Percentiles rank a stretch among this genome's conserved stretches.
phyloP scores from a whole-genome alignment of 371 early-diverging fungal genomes.

The Amoeboaphelidium occidentale region DNA sequence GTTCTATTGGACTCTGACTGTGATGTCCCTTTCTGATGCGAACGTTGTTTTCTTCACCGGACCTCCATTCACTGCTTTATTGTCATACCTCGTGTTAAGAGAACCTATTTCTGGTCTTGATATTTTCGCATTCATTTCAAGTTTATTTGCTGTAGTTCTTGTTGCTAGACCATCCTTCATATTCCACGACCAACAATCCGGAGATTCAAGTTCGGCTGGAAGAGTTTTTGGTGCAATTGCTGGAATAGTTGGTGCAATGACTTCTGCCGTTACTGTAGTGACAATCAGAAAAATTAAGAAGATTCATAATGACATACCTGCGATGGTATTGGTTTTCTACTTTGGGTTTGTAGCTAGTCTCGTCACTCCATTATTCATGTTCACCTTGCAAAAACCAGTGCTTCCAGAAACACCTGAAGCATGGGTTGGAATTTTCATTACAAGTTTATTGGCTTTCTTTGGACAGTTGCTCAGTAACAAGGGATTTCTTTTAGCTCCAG shows the following conservation, averaged over 20 bases:
- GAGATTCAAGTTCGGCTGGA: neutral
- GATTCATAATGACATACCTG: slow-evolving; percentile 19
- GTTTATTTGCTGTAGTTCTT: slow-evolving; percentile 33
- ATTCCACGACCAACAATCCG: slow-evolving; percentile 11
- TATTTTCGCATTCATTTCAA: slow-evolving; percentile 19
- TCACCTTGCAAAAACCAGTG: slow-evolving; percentile 10
- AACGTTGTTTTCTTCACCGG: slow-evolving; percentile 43
- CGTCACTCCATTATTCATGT: slow-evolving; percentile 9
- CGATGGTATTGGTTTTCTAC: slow-evolving; percentile 45
- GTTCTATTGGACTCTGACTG: slow-evolving; percentile 41
- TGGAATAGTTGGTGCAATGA: slow-evolving; percentile 30
- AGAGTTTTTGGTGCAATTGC: slow-evolving; percentile 8
- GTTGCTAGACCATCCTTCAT: slow-evolving; percentile 35
- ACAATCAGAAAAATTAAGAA: slow-evolving; percentile 41
- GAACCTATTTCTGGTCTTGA: slow-evolving; percentile 39
- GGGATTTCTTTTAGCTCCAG: slow-evolving; percentile 44
- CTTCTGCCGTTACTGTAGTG: slow-evolving; percentile 36
- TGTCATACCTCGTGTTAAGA: slow-evolving; percentile 29
- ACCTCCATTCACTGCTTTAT: slow-evolving; percentile 42
- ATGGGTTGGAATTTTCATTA: slow-evolving; percentile 9
- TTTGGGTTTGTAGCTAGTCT: slow-evolving; percentile 21
- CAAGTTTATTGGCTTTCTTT: slow-evolving; percentile 23
- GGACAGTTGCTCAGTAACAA: slow-evolving; percentile 48
- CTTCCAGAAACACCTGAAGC: slow-evolving; percentile 12
- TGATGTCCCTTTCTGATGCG: slow-evolving; percentile 41